phyloP scores from a whole-genome alignment of 2,329 filamentous ascomycete genomes.

The Gremmenia infestans region DNA sequence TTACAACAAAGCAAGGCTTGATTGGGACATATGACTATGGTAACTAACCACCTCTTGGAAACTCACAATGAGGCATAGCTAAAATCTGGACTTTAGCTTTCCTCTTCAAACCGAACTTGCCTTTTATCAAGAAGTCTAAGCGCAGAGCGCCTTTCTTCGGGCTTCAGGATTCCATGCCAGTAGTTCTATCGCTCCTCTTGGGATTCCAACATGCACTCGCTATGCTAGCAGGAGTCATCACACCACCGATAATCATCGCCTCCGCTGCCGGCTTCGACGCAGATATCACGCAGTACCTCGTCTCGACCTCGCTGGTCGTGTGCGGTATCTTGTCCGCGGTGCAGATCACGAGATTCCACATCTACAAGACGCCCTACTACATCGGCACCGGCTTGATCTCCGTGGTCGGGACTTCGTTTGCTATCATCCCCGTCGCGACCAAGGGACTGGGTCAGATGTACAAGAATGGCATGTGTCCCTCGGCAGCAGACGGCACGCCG shows the following conservation, averaged over 20 bases:
- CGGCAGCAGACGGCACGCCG: slow-evolving; percentile 52
- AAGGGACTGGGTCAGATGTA: slow-evolving; percentile 77
- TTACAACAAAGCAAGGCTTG: slow-evolving; percentile 59
- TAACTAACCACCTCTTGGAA: slow-evolving; percentile 32
- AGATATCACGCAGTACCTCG: slow-evolving; percentile 63
- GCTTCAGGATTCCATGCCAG: slow-evolving; percentile 73
- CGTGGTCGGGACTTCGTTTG: slow-evolving; percentile 74
- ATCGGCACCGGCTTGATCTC: slow-evolving; percentile 76
- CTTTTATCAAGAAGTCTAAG: slow-evolving; percentile 65
- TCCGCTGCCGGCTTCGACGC: slow-evolving; percentile 51
- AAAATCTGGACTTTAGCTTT: slow-evolving; percentile 40
- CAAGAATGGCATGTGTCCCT: slow-evolving; percentile 54
- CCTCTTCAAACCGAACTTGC: slow-evolving; percentile 71
- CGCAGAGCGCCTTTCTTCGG: slow-evolving; percentile 74
- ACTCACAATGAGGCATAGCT: slow-evolving; percentile 5
- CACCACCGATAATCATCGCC: slow-evolving; percentile 69
- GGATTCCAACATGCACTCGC: slow-evolving; percentile 71
- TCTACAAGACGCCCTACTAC: slow-evolving; percentile 66
- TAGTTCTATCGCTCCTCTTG: slow-evolving; percentile 67
- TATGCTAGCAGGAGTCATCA: slow-evolving; percentile 68
- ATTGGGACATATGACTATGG: slow-evolving; percentile 86
- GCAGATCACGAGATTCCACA: slow-evolving; percentile 73
- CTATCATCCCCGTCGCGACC: slow-evolving; percentile 67
- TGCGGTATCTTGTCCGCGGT: slow-evolving; percentile 69
- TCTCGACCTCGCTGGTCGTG: slow-evolving; percentile 59